phyloP scores from a whole-genome alignment of 202 grass and related monocot genomes.

The Hordeum pubiflorum region DNA sequence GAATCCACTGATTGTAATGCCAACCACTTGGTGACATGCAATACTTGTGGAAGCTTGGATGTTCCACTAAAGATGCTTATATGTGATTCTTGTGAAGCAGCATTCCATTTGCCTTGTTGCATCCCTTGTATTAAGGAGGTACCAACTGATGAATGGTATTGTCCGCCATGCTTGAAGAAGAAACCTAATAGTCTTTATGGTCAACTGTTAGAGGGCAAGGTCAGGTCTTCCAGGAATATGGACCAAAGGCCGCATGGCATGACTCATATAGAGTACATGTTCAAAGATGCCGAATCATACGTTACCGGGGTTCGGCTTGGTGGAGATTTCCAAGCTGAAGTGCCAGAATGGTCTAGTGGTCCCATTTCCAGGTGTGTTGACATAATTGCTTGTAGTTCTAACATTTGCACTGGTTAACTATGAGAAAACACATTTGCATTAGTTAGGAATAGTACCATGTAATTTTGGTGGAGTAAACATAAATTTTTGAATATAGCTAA shows the following conservation, averaged over 20 bases:
- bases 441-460: slow-evolving; percentile 19
- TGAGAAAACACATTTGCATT: neutral
- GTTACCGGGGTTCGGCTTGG: slow-evolving; percentile 61
- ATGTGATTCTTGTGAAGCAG: slow-evolving; percentile 81
- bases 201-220: slow-evolving; percentile 23
- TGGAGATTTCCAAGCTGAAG: slow-evolving; percentile 73
- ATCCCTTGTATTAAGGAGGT: slow-evolving; percentile 34
- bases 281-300: slow-evolving; percentile 59
- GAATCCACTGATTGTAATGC: slow-evolving; percentile 31
- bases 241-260: slow-evolving; percentile 33
- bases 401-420: slow-evolving; percentile 18
- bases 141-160: slow-evolving; percentile 67
- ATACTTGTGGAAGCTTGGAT: slow-evolving; percentile 49
- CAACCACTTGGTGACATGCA: slow-evolving; percentile 53
- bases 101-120: slow-evolving; percentile 84
- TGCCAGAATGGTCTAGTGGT: slow-evolving; percentile 67
- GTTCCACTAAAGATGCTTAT: slow-evolving; percentile 69
- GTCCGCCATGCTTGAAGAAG: slow-evolving; percentile 49
- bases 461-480: slow-evolving; percentile 9
- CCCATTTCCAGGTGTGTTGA: slow-evolving; percentile 50
- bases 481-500: slow-evolving; percentile 9
- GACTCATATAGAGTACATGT: slow-evolving; percentile 64
- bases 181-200: slow-evolving; percentile 44
- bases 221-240: slow-evolving; percentile 28
- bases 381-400: slow-evolving; percentile 20